Conservation (phyloP, 768 basidiomycete species). For the Collybia sordida region DNA sequence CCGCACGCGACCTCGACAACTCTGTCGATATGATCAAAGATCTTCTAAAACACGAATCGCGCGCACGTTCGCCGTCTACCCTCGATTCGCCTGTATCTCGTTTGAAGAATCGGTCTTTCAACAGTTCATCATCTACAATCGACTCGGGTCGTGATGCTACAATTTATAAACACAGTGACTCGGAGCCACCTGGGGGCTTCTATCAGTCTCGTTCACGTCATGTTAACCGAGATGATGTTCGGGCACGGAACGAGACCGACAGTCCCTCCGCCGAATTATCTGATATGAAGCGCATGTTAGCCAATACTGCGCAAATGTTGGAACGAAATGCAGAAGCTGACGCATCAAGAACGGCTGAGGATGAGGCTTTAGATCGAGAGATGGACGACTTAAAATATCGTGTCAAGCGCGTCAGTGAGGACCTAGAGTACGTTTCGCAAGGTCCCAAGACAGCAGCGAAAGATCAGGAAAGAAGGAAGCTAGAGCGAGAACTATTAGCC, state of each 20-base stretch:
- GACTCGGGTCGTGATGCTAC: conserved; percentile 81
- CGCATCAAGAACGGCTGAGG: conserved; percentile 65
- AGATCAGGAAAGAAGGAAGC: conserved; percentile 81
- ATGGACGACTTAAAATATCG: conserved; percentile 83
- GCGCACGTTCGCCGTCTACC: conserved; percentile 61
- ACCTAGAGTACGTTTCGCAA: conserved; percentile 82
- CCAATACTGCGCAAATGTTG: conserved; percentile 76
- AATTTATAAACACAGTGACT: conserved; percentile 82
- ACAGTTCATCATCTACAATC: conserved; percentile 45
- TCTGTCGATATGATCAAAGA: conserved; percentile 90
- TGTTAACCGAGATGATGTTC: conserved; percentile 79
- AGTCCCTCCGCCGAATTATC: conserved; percentile 65
- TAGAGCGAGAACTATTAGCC: conserved; percentile 84
- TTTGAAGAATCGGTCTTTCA: conserved; percentile 73
- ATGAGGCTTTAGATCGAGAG: conserved; percentile 90
- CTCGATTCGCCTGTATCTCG: conserved; percentile 56
- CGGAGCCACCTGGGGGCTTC: conserved; percentile 55
- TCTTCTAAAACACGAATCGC: conserved; percentile 83
- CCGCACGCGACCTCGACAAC: conserved; percentile 81
- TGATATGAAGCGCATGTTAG: conserved; percentile 84
- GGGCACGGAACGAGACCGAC: conserved; percentile 69
- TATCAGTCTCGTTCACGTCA: conserved; percentile 85
- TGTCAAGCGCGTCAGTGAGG: conserved; percentile 85
- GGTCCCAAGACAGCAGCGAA: conserved; percentile 70
- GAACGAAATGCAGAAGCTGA: conserved; percentile 71